Conservation (phyloP, 441 rosid genomes). For the Jatropha multifida region DNA sequence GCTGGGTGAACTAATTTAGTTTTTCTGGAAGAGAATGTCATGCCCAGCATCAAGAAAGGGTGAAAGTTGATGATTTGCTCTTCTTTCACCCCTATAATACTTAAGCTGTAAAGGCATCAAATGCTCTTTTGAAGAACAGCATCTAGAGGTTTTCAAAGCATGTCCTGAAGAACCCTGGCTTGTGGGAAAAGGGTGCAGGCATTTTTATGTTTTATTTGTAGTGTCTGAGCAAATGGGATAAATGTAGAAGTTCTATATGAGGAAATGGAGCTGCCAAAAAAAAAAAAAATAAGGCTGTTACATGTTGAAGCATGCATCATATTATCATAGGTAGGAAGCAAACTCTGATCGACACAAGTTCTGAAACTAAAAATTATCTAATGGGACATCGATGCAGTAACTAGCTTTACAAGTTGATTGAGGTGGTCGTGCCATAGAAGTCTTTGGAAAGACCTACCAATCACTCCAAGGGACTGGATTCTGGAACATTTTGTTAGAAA, state of each 20-base stretch:
- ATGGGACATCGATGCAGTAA: background rate
- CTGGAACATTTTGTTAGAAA: background rate
- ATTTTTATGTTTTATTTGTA: background rate
- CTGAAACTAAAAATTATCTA: background rate
- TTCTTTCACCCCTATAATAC: background rate
- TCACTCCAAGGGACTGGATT: background rate
- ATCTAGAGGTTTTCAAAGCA: background rate
- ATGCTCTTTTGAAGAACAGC: background rate
- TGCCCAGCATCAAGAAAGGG: background rate
- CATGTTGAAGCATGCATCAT: conserved; percentile 4
- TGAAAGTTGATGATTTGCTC: background rate
- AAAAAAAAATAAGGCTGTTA: too few species aligned
- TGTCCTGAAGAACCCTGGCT: background rate
- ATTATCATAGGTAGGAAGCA: background rate
- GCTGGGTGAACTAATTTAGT: background rate
- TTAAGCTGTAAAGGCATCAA: background rate
- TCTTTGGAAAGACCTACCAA: background rate
- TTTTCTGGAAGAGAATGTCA: background rate
- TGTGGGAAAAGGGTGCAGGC: background rate
- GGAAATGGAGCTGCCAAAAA: background rate
- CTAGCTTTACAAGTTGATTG: background rate
- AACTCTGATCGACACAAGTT: background rate
- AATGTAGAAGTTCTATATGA: background rate
- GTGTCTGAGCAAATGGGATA: background rate
- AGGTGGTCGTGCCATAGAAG: background rate